Evolutionary conservation across 768 basidiomycete genomes (phyloP), one percentile per base, ranked within the genome.

Genomic region (Psilocybe subaeruginosa): DNA sequence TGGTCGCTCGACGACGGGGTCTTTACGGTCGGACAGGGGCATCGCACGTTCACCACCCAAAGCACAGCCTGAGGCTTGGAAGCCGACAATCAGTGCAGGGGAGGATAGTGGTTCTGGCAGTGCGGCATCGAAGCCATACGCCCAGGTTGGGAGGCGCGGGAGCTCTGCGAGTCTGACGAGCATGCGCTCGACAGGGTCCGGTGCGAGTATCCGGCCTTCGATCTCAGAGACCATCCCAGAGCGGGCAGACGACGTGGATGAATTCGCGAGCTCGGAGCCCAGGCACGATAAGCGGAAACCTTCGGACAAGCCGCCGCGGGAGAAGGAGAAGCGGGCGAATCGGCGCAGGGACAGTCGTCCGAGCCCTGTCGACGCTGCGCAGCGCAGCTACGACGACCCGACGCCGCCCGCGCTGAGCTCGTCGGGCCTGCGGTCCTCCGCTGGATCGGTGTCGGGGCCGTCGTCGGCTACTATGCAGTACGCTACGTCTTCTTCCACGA

Each of bases 131-230:
- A 60, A 51, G 67, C 33, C 76, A 23, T 45, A 30, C 16, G 27
- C 55, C 23, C 43, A 56, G n/a, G 33, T 52, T 30, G 33, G 47
- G 45, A 33, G 51, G 17, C 51, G 51, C 39, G 11, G 11, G 68
- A 80, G 78, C 56, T 73, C 81, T 3, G 77, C 76, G 59, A 70
- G 73, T 79, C 73, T 5, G 76, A 43, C 84, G 11, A 85, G 85
- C 62, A 78, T 77, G 19, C 75, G 77, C n/a, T 83, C 82, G 8
- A 74, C 72, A 35, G 78, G 81, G 19, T 77, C 77, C 19, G 73
- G 69, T 12, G 71, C 63, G 30, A 68, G 74, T 8, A 76, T 76
- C 54, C 81, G 82, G 11, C 73, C 79, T 1, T 69, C 79, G 0
- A 77, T 77, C 12, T 64, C 75, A 27, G 77, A 78, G 51, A 75